Conservation (phyloP, 2,329 filamentous ascomycete species). For the Mollisiaceae sp. region DNA sequence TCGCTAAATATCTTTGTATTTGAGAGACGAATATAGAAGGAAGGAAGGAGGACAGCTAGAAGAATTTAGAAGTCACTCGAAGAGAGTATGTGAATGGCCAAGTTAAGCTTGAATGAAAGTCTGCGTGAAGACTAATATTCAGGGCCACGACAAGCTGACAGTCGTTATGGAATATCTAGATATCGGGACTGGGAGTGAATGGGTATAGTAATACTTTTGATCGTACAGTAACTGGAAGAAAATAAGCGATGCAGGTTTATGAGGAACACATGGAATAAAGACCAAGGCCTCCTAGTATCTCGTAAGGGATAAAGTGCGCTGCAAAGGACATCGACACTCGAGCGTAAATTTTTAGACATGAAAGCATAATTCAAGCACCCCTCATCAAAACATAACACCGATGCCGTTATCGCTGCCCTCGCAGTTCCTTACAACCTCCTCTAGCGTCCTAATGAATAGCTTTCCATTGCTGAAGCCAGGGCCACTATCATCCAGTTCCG, state of each 20-base stretch:
- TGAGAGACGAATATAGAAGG: too few species aligned
- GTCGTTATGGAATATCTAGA: too few species aligned
- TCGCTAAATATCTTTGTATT: too few species aligned
- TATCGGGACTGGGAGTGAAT: too few species aligned
- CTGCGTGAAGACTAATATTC: too few species aligned
- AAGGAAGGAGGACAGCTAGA: too few species aligned
- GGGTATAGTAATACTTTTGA: not conserved
- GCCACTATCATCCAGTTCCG: not conserved
- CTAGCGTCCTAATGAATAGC: slow-evolving; percentile 6
- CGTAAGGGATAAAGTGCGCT: not conserved
- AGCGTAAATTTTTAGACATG: not conserved
- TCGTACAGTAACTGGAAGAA: not conserved
- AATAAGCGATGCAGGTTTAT: not conserved
- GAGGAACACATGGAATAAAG: not conserved
- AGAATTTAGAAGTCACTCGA: too few species aligned
- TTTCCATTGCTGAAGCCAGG: not conserved
- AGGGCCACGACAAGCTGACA: too few species aligned
- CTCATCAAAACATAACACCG: not conserved
- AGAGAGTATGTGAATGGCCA: too few species aligned
- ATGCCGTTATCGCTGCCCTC: not conserved
- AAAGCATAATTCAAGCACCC: not conserved
- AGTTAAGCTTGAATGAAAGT: too few species aligned
- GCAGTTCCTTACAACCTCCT: slow-evolving; percentile 13
- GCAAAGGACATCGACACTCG: not conserved
- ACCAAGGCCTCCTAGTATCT: slow-evolving; percentile 1